Evolutionary conservation across 2,329 filamentous ascomycete species (phyloP).

Genomic region (Trichoderma endophyticum): DNA sequence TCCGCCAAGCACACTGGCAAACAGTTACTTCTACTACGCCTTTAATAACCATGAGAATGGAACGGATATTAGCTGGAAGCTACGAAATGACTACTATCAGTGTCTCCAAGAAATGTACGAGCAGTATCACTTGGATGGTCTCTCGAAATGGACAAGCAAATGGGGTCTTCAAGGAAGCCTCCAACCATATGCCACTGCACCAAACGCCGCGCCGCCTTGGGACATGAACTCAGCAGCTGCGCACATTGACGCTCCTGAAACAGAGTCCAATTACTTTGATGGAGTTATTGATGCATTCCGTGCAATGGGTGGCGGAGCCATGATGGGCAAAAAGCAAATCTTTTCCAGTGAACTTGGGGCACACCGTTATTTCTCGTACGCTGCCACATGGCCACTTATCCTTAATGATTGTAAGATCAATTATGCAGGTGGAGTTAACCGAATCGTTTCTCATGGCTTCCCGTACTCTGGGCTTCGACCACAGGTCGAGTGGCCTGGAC

Average conservation of each 20-base stretch:
- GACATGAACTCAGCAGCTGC: constrained; percentile 7
- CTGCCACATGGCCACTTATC: constrained; percentile 4
- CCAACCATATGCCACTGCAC: constrained; percentile 1
- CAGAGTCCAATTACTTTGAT: constrained; percentile 8
- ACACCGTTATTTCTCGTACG: neutral
- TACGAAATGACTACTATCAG: constrained; percentile 9
- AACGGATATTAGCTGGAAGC: constrained; percentile 6
- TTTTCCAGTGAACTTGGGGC: constrained; percentile 3
- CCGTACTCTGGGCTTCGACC: constrained; percentile 1
- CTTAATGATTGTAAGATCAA: constrained; percentile 9
- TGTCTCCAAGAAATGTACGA: constrained; percentile 5
- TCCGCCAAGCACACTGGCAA: neutral
- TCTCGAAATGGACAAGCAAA: constrained; percentile 2
- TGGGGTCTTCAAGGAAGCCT: constrained; percentile 1
- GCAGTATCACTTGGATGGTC: neutral
- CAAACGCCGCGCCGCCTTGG: neutral
- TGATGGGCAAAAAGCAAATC: constrained; percentile 8
- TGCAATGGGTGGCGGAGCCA: constrained; percentile 1
- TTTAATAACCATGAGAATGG: neutral
- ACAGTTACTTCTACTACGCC: constrained; percentile 5
- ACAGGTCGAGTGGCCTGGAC: neutral
- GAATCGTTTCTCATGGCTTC: constrained; percentile 2
- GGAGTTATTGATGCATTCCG: constrained; percentile 4
- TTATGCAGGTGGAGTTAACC: neutral
- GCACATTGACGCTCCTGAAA: constrained; percentile 6